Base-by-base conservation (phyloP, 2,329 filamentous ascomycete genomes). In the Penicillium sp. region DNA sequence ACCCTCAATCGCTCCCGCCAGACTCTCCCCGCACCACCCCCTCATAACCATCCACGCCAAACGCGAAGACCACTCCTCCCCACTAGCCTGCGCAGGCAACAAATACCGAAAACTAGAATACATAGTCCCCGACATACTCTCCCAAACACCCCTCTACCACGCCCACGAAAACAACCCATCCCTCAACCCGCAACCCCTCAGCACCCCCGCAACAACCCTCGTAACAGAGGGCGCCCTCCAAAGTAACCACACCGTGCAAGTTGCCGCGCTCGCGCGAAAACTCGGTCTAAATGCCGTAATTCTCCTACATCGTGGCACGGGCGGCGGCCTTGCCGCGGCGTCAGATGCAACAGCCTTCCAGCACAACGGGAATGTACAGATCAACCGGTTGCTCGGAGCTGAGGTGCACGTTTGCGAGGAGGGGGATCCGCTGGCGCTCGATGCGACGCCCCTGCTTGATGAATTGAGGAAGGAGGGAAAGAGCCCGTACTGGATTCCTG, bases 391-490 rank as follows among this genome's bases (percentile, higher is more conserved):
- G 44, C 40, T 66, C 11, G 54, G 64, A 56, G 46, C 72, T 70
- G 18, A 68, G 63, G 59, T 82, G 72, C 50, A 83, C 72, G 18
- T 79, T 66, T 61, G 82, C 71, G 30, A 87, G 61, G 45, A 86
- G 72, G 19, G 86, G 66, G 54, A 87, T 77, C 49, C 60, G 0
- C 45, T 64, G 3, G 44, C 58, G 11, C 34, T 46, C 2, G 57
- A 61, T 38, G 54, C 57, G 7, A 49, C 42, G 1, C 50, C 55
- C 4, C 48, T 68, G 4, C 45, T 71, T 28, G 48, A 60, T 12
- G 56, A 58, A 6, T 49, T 71, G 31, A 28, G 49, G 19, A 39
- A 41, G 2, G n/a, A 36, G 0, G 56, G 58, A 0, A 50, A 61
- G 25, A 46, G 49, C 1, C 64, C 65, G 1, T 69, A 69, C 39